Percentiles rank a stretch among this genome's conserved stretches.
Conservation (phyloP, 306 rosid genomes). For the Abrus precatorius region DNA sequence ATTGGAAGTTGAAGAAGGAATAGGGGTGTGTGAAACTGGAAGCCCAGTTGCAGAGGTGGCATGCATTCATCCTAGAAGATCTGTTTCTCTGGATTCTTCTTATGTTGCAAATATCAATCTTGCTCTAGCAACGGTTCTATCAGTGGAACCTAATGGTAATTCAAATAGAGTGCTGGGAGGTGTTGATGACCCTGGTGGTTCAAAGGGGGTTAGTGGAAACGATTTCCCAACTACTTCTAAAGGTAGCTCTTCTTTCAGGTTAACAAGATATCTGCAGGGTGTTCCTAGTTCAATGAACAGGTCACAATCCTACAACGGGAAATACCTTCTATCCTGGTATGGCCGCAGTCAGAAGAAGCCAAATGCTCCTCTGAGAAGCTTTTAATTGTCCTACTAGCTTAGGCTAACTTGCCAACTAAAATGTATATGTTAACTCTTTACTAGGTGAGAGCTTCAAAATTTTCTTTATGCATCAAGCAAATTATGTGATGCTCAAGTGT, state of each 20-base stretch:
- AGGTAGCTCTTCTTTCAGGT: constrained; percentile 66
- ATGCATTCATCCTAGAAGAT: constrained; percentile 55
- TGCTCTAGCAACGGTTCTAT: constrained; percentile 36
- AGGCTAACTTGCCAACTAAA: constrained; percentile 16
- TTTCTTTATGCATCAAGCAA: constrained; percentile 40
- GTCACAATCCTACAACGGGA: constrained; percentile 74
- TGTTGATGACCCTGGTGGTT: constrained; percentile 15
- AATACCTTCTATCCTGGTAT: constrained; percentile 52
- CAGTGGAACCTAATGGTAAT: constrained; percentile 38
- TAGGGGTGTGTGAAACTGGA: constrained; percentile 25
- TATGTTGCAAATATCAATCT: constrained; percentile 57
- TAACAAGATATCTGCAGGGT: constrained; percentile 48
- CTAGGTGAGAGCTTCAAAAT: constrained; percentile 50
- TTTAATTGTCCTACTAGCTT: constrained; percentile 33
- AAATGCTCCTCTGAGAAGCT: constrained; percentile 58
- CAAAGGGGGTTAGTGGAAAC: constrained; percentile 50
- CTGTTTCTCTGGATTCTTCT: constrained; percentile 70
- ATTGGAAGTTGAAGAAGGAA: constrained; percentile 26
- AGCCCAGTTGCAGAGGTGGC: constrained; percentile 19
- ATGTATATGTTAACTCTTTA: constrained; percentile 47
- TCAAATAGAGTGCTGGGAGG: constrained; percentile 32
- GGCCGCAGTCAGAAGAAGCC: constrained; percentile 54
- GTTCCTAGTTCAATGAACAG: constrained; percentile 66
- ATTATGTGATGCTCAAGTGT: constrained; percentile 41
- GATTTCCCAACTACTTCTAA: constrained; percentile 45